phyloP scores from a whole-genome alignment of 345 rosid genomes.

The Lepidium didymum region DNA sequence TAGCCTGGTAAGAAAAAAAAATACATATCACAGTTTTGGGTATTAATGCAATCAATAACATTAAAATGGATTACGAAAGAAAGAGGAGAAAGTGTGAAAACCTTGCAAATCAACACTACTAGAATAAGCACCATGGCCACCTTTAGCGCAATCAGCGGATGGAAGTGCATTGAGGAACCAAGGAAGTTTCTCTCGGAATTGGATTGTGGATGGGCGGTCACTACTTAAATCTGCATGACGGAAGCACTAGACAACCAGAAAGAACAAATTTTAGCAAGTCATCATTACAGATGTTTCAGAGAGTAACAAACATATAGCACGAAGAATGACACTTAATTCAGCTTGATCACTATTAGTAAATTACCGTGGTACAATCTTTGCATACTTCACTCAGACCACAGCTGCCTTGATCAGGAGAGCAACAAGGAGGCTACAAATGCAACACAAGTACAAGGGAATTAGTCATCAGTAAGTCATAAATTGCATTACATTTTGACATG shows the following conservation, averaged over 20 bases:
- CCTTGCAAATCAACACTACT: slow-evolving; percentile 84
- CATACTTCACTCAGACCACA: slow-evolving; percentile 70
- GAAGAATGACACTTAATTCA: background rate
- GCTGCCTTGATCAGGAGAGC: slow-evolving; percentile 45
- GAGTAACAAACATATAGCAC: background rate
- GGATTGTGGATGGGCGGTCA: slow-evolving; percentile 81
- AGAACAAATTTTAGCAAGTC: background rate
- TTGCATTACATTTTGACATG: background rate
- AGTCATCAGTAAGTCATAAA: slow-evolving; percentile 1
- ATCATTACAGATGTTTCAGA: background rate
- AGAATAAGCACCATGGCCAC: slow-evolving; percentile 96
- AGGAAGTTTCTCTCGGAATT: slow-evolving; percentile 89
- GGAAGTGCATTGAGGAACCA: slow-evolving; percentile 95
- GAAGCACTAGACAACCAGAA: slow-evolving; percentile 67
- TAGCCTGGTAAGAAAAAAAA: slow-evolving; percentile 44
- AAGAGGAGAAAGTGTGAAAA: slow-evolving; percentile 19
- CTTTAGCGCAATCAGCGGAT: slow-evolving; percentile 96
- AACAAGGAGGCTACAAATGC: slow-evolving; percentile 78
- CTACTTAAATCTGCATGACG: slow-evolving; percentile 76
- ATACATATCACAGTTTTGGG: background rate
- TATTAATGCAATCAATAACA: background rate
- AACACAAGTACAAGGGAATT: background rate
- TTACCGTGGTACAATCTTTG: slow-evolving; percentile 98
- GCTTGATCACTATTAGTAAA: background rate
- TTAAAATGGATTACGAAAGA: background rate